Conservation (phyloP, 805 yeast species). For the Schwanniomyces pseudopolymorphus region DNA sequence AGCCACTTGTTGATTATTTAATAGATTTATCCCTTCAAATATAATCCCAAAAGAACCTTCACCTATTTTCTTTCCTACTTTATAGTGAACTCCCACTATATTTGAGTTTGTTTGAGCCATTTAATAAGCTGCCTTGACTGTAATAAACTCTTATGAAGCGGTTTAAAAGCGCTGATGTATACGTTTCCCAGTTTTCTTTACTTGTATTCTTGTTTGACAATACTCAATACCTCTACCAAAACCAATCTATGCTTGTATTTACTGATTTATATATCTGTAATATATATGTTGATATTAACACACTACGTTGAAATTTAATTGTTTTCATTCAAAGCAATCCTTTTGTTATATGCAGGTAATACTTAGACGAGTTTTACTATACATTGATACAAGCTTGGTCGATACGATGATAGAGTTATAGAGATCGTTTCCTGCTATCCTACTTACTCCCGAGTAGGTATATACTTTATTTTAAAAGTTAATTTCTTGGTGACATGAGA, state of each 20-base stretch:
- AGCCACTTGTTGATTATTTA: slow-evolving; percentile 91
- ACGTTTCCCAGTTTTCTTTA: background rate
- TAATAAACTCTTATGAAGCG: background rate
- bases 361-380: background rate
- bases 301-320: background rate
- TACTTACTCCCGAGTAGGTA: too few relatives aligned
- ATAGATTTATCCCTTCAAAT: slow-evolving; percentile 90
- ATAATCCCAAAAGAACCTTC: slow-evolving; percentile 98
- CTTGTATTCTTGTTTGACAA: background rate
- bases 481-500: too few relatives aligned
- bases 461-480: too few relatives aligned
- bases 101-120: slow-evolving; percentile 49
- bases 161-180: background rate
- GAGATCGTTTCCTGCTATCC: too few relatives aligned
- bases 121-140: slow-evolving; percentile 9
- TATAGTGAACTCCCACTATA: slow-evolving; percentile 92
- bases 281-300: background rate
- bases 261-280: background rate
- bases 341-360: background rate
- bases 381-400: too few relatives aligned
- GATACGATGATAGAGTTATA: too few relatives aligned
- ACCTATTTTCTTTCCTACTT: slow-evolving; percentile 96
- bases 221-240: background rate
- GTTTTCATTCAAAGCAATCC: background rate
- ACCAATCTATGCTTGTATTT: background rate